Evolutionary conservation across 225 moss, liverwort and hornwort genomes (phyloP), one percentile per base, ranked within the genome.

Genomic region (Takakia lepidozioides): DNA sequence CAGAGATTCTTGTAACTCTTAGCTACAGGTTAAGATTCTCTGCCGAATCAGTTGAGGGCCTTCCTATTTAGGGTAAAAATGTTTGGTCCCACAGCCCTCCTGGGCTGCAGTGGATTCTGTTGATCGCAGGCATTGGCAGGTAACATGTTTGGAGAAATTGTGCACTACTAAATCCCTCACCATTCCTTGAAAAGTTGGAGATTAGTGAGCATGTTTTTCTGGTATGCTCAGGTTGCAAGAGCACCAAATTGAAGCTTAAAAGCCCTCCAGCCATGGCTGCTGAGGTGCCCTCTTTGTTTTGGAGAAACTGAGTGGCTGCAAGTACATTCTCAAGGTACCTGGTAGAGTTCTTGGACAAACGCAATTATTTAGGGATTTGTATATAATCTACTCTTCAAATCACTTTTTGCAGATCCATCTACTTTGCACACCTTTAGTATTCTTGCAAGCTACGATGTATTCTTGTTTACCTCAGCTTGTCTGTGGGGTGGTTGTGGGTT

Each of bases 281-380:
- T 67, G 69, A 81, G 69, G 69, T 69, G 69, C 73, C 70, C 63
- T n/a, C n/a, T n/a, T n/a, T n/a, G n/a, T n/a, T n/a, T n/a, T n/a
- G n/a, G n/a, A n/a, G n/a, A n/a, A n/a, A n/a, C n/a, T n/a, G n/a
- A n/a, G n/a, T n/a, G n/a, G n/a, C n/a, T n/a, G n/a, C n/a, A n/a
- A n/a, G n/a, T n/a, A n/a, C n/a, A n/a, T n/a, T n/a, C n/a, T n/a
- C n/a, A n/a, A n/a, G n/a, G n/a, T n/a, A n/a, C n/a, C n/a, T n/a
- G n/a, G n/a, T n/a, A n/a, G n/a, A n/a, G n/a, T n/a, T n/a, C n/a
- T n/a, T n/a, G n/a, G n/a, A n/a, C n/a, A n/a, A n/a, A n/a, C n/a
- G n/a, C n/a, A n/a, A n/a, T n/a, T n/a, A n/a, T n/a, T n/a, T n/a
- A n/a, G n/a, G n/a, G n/a, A n/a, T n/a, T n/a, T n/a, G n/a, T n/a